Evolutionary conservation across 495 filamentous ascomycete species (phyloP).

Genomic region (Penicillium argentinense): DNA sequence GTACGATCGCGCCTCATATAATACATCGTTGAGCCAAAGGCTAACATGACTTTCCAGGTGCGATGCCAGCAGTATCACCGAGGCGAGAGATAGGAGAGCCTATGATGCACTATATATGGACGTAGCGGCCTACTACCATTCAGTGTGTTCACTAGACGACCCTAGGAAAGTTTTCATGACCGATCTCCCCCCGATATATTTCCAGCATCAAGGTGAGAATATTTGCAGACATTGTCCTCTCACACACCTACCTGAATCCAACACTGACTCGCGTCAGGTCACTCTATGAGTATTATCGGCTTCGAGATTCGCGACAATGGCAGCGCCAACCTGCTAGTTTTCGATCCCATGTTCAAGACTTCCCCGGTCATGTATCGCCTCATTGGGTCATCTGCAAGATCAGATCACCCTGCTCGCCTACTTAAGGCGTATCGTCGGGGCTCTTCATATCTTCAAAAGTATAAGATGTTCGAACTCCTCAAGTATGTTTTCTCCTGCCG

Average conservation of each 20-base stretch:
- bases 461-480: slow-evolving; percentile 75
- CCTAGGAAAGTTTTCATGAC: slow-evolving; percentile 63
- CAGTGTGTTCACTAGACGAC: slow-evolving; percentile 36
- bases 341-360: slow-evolving; percentile 84
- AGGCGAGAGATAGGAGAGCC: slow-evolving; percentile 40
- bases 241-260: no score
- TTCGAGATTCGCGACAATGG: slow-evolving; percentile 70
- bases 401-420: slow-evolving; percentile 50
- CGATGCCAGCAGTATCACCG: slow-evolving; percentile 50
- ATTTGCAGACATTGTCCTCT: background rate
- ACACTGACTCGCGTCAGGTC: no score
- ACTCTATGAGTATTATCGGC: slow-evolving; percentile 91
- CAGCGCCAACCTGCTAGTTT: slow-evolving; percentile 71
- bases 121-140: slow-evolving; percentile 73
- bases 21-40: background rate
- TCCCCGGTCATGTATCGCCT: slow-evolving; percentile 59
- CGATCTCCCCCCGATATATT: slow-evolving; percentile 77
- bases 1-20: slow-evolving; percentile 38
- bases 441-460: slow-evolving; percentile 63
- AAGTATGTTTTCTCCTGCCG: slow-evolving; percentile 54
- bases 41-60: slow-evolving; percentile 38
- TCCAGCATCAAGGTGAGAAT: slow-evolving; percentile 72
- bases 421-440: slow-evolving; percentile 73
- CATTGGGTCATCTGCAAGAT: slow-evolving; percentile 44
- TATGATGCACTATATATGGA: slow-evolving; percentile 60